Base-by-base conservation (phyloP, 352 stramenopile species). In the Pythium diclinum region DNA sequence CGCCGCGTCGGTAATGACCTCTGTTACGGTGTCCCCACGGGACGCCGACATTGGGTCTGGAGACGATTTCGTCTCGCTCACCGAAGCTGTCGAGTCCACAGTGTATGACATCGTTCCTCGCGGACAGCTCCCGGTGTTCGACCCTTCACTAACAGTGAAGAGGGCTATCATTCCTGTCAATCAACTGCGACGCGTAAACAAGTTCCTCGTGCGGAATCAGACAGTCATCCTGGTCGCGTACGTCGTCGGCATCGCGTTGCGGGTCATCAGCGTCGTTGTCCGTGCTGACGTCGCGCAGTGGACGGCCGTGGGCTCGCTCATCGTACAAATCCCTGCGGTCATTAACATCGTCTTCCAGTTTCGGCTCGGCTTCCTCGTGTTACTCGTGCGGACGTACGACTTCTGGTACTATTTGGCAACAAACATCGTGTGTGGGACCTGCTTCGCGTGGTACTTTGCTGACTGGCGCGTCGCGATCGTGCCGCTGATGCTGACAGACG, bases 351-450 rank as follows among this genome's bases (percentile, higher is more conserved):
- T 61, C 9, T 40, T 67, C 52, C 36, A 57, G 23, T 63, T 67
- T 10, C 58, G 65, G 1, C 19, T 71, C 17, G 59, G 51, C 16
- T 59, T 67, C 9, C 11, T 67, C 10, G 25, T 34, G 3, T 42
- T 63, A 7, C 21, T 71, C 16, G 13, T 63, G 8, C 6, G 17
- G 5, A 61, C 54, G 17, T 70, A 65, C 51, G 64, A 70, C 28
- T 70, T 65, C 46, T 70, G 64, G 64, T 70, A 52, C 51, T 65
- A 58, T 21, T 54, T 67, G n/a, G 17, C 42, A 6, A 53, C 57
- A 11, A 71, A 71, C 23, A 10, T 30, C 2, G 28, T 67, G 17
- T 66, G 58, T 42, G 25, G 25, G 0, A 34, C 11, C 1, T 63
- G 52, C 38, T 62, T 59, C 16, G 59, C 54, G 23, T 48, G 38